Percentiles rank a stretch among this genome's conserved stretches.
These are phyloP conservation scores for Penicillium thymicola DNA, from an alignment of 2,329 filamentous ascomycete genomes.

Conservation along the genomic window DNA sequence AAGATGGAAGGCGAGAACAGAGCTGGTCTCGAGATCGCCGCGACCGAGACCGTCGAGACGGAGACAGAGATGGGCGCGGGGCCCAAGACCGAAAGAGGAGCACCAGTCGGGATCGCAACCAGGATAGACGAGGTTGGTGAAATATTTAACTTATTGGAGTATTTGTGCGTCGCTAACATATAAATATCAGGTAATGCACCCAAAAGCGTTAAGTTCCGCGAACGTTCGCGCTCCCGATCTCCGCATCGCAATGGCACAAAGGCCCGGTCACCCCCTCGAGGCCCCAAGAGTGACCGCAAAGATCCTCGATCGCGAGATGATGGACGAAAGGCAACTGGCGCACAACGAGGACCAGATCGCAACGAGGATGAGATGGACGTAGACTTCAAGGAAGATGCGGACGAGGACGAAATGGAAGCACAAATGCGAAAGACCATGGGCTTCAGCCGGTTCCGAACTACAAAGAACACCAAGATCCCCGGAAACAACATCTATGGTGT, in stretches of 20 bases:
- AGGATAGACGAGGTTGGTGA: slow-evolving; percentile 40
- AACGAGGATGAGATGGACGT: slow-evolving; percentile 36
- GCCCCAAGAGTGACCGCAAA: slow-evolving; percentile 33
- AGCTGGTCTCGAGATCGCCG: slow-evolving; percentile 45
- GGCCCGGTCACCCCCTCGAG: slow-evolving; percentile 36
- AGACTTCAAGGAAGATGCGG: slow-evolving; percentile 48
- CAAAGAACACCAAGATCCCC: slow-evolving; percentile 81
- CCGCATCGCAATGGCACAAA: slow-evolving; percentile 37
- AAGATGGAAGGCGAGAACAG: slow-evolving; percentile 41
- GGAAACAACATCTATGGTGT: slow-evolving; percentile 84
- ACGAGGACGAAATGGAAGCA: slow-evolving; percentile 64
- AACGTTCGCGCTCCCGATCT: slow-evolving; percentile 35
- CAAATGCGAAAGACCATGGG: slow-evolving; percentile 87
- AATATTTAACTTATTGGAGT: background rate
- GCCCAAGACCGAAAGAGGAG: slow-evolving; percentile 42
- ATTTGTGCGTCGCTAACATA: background rate
- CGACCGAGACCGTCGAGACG: slow-evolving; percentile 35
- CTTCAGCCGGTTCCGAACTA: slow-evolving; percentile 79
- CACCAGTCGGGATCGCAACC: slow-evolving; percentile 38
- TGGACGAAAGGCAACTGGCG: slow-evolving; percentile 25
- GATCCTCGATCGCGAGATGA: slow-evolving; percentile 25
- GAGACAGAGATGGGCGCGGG: slow-evolving; percentile 37
- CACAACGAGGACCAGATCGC: slow-evolving; percentile 18
- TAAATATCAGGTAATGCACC: slow-evolving; percentile 24
- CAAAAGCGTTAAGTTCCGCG: slow-evolving; percentile 35